A percentile compares a stretch with the other conserved stretches of the same genome.
Evolutionary conservation across 805 yeast genomes (phyloP).

Genomic region (Wickerhamiella alocasiicola): DNA sequence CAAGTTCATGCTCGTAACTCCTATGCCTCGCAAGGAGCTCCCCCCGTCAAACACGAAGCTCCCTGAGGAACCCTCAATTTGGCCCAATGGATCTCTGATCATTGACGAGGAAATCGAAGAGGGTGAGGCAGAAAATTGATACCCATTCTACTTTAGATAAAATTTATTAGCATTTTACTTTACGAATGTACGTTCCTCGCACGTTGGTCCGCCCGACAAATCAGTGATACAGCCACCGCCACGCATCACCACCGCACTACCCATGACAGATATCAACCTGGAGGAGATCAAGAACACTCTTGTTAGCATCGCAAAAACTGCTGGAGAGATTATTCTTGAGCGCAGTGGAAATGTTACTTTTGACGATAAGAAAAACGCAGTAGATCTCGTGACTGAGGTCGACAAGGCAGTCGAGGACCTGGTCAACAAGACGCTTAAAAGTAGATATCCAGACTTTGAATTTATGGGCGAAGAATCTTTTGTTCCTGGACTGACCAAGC

Average conservation of each 20-base stretch:
- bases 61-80: constrained; percentile 35
- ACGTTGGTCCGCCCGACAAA: no score
- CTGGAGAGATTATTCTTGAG: constrained; percentile 39
- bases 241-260: not conserved
- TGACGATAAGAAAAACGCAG: constrained; percentile 48
- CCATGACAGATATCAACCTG: constrained; percentile 20
- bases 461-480: constrained; percentile 55
- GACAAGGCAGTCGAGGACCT: constrained; percentile 43
- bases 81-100: constrained; percentile 55
- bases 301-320: constrained; percentile 32
- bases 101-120: constrained; percentile 34
- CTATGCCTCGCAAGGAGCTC: constrained; percentile 45
- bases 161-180: not conserved
- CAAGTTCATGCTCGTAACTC: constrained; percentile 39
- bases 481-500: constrained; percentile 35
- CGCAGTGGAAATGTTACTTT: constrained; percentile 37
- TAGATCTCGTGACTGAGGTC: constrained; percentile 49
- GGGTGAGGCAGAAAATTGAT: no score
- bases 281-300: constrained; percentile 29
- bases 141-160: no score
- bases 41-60: constrained; percentile 26
- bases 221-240: no score
- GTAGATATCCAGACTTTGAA: constrained; percentile 36
- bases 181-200: not conserved
- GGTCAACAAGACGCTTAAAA: constrained; percentile 27